Percentiles rank a stretch among this genome's conserved stretches.
Conservation (phyloP, 192 early-diverging fungal genomes). For the Phycomyces nitens region DNA sequence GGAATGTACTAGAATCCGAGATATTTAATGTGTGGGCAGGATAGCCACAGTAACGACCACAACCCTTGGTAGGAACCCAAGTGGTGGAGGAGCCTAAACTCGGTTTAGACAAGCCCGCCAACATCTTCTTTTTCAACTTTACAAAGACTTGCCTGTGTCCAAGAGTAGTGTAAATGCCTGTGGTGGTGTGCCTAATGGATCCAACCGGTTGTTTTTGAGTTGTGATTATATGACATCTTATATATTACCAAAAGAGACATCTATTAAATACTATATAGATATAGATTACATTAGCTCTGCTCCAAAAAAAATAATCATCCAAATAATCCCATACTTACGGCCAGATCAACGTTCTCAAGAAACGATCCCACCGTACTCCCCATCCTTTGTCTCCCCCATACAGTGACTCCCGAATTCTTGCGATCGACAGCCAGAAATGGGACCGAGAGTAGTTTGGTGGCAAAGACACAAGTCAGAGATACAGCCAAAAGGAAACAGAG, state of each 20-base stretch:
- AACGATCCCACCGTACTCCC: constrained; percentile 4
- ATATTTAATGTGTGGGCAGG: constrained; percentile 13
- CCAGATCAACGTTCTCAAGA: constrained; percentile 20
- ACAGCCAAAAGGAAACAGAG: not conserved
- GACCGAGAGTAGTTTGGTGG: constrained; percentile 2
- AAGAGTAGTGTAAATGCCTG: constrained; percentile 34
- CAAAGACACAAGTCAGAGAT: not conserved
- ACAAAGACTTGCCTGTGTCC: constrained; percentile 21
- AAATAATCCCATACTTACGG: not conserved
- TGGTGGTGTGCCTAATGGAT: constrained; percentile 25
- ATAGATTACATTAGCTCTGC: too few relatives aligned
- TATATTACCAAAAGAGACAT: constrained; percentile 21
- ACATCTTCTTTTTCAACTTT: too few relatives aligned
- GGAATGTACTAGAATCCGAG: constrained; percentile 10
- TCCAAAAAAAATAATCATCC: not conserved
- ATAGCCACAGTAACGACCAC: constrained; percentile 25
- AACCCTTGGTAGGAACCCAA: constrained; percentile 26
- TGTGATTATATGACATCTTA: not conserved
- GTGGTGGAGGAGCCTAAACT: constrained; percentile 27
- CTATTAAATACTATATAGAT: constrained; percentile 19
- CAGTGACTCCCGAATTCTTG: not conserved
- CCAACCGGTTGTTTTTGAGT: not conserved
- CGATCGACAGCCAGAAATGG: constrained; percentile 10
- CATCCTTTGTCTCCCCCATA: constrained; percentile 1
- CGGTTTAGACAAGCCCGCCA: too few relatives aligned